Conservation (phyloP, 345 rosid genomes). For the Nephelium lappaceum region DNA sequence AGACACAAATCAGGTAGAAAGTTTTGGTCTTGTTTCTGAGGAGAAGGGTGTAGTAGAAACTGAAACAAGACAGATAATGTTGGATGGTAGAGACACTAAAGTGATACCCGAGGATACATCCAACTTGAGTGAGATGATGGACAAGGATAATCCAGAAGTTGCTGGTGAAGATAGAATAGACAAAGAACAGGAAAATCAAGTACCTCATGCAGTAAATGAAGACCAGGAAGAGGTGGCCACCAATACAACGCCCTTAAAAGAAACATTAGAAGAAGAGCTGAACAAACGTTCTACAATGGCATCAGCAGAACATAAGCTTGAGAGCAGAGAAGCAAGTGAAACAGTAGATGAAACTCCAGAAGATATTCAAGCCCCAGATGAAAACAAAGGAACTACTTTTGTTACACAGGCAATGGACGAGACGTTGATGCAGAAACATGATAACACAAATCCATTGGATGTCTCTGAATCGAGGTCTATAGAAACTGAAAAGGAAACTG, state of each 20-base stretch:
- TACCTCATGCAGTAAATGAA: conserved; percentile 13
- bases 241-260: background rate
- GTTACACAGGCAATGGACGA: conserved; percentile 13
- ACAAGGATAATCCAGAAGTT: conserved; percentile 8
- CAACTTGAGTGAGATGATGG: conserved; percentile 10
- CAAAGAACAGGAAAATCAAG: conserved; percentile 6
- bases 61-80: conserved; percentile 8
- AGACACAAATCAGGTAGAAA: conserved; percentile 25
- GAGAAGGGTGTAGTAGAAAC: conserved; percentile 14
- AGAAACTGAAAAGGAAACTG: conserved; percentile 20
- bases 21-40: conserved; percentile 19
- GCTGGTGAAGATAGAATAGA: conserved; percentile 10
- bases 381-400: conserved; percentile 17
- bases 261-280: conserved; percentile 16
- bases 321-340: conserved; percentile 22
- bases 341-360: conserved; percentile 16
- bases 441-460: conserved; percentile 16
- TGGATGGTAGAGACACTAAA: conserved; percentile 8
- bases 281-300: conserved; percentile 12
- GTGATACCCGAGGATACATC: conserved; percentile 16
- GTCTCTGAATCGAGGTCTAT: conserved; percentile 19
- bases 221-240: conserved; percentile 1
- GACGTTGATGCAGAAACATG: background rate
- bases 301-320: conserved; percentile 23
- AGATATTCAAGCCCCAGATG: conserved; percentile 6